Evolutionary conservation across 202 grass and related monocot species (phyloP).

Genomic region (Schoenoplectus triqueter): DNA sequence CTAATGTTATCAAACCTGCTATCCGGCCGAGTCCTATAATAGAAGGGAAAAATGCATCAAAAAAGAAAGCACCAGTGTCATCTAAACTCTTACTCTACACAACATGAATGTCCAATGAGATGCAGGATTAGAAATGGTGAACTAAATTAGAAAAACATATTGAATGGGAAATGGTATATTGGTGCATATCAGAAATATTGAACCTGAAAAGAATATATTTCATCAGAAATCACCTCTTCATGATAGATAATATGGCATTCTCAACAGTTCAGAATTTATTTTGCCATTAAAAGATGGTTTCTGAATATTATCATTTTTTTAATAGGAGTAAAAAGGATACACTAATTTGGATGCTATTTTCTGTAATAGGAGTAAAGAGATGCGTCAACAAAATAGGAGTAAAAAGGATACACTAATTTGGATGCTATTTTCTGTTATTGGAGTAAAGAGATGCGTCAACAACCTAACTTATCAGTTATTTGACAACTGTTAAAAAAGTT

Average conservation of each 20-base stretch:
- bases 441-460: not conserved
- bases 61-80: not conserved
- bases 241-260: too few species aligned
- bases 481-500: not conserved
- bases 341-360: too few species aligned
- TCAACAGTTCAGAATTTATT: too few species aligned
- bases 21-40: conserved; percentile 78
- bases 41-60: not conserved
- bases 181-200: not conserved
- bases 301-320: too few species aligned
- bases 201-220: not conserved
- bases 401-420: not conserved
- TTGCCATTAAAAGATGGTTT: too few species aligned
- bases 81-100: not conserved
- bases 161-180: conserved; percentile 7
- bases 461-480: not conserved
- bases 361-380: conserved; percentile 1
- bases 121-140: conserved; percentile 13
- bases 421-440: not conserved
- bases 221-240: too few species aligned
- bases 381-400: too few species aligned
- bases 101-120: not conserved
- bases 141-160: conserved; percentile 27
- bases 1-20: conserved; percentile 80
- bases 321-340: too few species aligned